A percentile compares a stretch with the other conserved stretches of the same genome.
Evolutionary conservation across 2,329 filamentous ascomycete genomes (phyloP).

Genomic region (Fusarium sp.): DNA sequence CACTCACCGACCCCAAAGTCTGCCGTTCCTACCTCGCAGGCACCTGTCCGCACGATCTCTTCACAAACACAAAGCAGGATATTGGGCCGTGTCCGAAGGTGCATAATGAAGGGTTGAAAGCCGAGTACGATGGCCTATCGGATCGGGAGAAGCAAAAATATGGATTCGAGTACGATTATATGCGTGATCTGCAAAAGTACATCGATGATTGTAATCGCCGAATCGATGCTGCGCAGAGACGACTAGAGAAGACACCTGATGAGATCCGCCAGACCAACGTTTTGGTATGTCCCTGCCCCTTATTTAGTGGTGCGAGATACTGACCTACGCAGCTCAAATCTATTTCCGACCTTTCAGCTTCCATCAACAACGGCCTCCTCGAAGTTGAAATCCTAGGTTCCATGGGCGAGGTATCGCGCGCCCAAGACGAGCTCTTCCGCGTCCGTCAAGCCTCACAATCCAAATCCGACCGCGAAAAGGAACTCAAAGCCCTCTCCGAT

Average conservation of each 20-base stretch:
- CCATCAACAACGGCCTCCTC: conserved; percentile 81
- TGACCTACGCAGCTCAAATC: conserved; percentile 68
- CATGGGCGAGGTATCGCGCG: conserved; percentile 79
- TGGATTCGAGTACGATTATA: conserved; percentile 96
- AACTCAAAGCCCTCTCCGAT: conserved; percentile 89
- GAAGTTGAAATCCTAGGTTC: conserved; percentile 90
- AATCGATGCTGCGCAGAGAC: conserved; percentile 88
- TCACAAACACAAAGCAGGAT: conserved; percentile 99
- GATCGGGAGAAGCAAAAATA: conserved; percentile 77
- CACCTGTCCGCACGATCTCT: conserved; percentile 97
- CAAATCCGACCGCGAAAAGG: conserved; percentile 85
- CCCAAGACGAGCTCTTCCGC: conserved; percentile 88
- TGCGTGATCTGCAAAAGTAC: conserved; percentile 94
- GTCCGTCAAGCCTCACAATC: conserved; percentile 81
- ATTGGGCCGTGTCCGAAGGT: conserved; percentile 88
- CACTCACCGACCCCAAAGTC: conserved; percentile 90
- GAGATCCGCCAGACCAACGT: conserved; percentile 96
- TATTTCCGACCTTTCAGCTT: conserved; percentile 82
- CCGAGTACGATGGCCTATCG: conserved; percentile 83
- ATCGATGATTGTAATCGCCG: conserved; percentile 96
- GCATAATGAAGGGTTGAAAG: conserved; percentile 87
- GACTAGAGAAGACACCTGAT: conserved; percentile 96
- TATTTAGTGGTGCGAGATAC: neutral
- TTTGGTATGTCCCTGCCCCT: conserved; percentile 57
- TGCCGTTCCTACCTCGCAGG: conserved; percentile 94